A percentile compares a stretch with the other conserved stretches of the same genome.
Evolutionary conservation across 768 basidiomycete species (phyloP).

Genomic region (Russula ochroleuca): DNA sequence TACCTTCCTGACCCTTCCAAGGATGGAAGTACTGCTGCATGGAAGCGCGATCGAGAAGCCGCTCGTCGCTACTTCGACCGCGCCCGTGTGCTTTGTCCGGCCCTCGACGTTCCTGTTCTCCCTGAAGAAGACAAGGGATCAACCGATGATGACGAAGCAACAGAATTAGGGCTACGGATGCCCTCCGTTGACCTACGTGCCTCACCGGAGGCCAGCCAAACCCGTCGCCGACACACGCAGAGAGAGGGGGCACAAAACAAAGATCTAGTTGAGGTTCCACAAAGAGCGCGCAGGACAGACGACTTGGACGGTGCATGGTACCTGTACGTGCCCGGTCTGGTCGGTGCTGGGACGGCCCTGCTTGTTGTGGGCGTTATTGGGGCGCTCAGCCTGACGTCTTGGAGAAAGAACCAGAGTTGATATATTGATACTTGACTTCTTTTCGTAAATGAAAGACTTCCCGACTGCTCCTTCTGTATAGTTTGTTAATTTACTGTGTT

Average conservation of each 20-base stretch:
- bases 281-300: constrained; percentile 47
- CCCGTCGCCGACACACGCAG: constrained; percentile 27
- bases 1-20: constrained; percentile 15
- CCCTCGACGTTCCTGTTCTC: constrained; percentile 64
- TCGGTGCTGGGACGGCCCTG: constrained; percentile 81
- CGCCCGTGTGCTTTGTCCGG: constrained; percentile 54
- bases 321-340: constrained; percentile 69
- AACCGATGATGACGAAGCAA: constrained; percentile 31
- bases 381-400: constrained; percentile 64
- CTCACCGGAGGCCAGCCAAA: constrained; percentile 29
- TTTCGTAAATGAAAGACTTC: constrained; percentile 11
- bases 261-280: constrained; percentile 16
- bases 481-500: constrained; percentile 17
- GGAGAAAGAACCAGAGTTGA: constrained; percentile 36
- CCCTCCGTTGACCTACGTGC: constrained; percentile 51
- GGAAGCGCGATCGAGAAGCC: constrained; percentile 68
- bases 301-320: constrained; percentile 76
- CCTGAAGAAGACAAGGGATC: constrained; percentile 42
- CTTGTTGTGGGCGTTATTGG: constrained; percentile 76
- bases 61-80: constrained; percentile 71
- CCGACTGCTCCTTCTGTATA: constrained; percentile 1
- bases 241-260: constrained; percentile 17
- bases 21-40: constrained; percentile 60
- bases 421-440: constrained; percentile 21
- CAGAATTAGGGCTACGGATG: constrained; percentile 54